Evolutionary conservation across 441 rosid genomes (phyloP), one percentile per base, ranked within the genome.

Genomic region (Dalechampia spathulata): DNA sequence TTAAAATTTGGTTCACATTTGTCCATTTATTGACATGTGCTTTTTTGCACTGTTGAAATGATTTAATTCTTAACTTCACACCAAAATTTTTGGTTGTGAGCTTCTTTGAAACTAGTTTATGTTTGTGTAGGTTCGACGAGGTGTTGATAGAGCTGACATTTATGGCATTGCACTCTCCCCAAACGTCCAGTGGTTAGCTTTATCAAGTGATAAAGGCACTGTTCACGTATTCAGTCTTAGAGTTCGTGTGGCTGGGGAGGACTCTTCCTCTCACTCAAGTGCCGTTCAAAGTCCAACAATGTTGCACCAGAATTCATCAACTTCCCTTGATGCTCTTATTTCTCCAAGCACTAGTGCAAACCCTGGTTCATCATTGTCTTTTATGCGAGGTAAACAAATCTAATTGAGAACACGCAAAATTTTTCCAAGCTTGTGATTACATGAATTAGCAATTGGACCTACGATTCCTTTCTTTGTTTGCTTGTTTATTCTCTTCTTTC

Each of bases 131-230:
- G 94, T 88, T 32, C 80, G 91, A 64, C 81, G 94, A 81, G 95
- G 96, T 56, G 79, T 82, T 58, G 93, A 84, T 64, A 78, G 86
- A 76, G 95, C 96, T 57, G 94, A 86, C 60, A 88, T 92, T 65
- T 79, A 79, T 49, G 82, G 91, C 59, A 75, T 92, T 72, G 72
- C 95, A 44, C 78, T 86, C 55, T 88, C 96, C 41, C 77, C 78
- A 21, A 78, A 78, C 64, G 84, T 80, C 43, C 95, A 86, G 71
- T 88, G 98, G 96, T 64, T 91, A 61, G 91, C 86, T 21, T 93
- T 86, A 44, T 84, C 95, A 27, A 91, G 96, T 63, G 89, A 84
- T 61, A 86, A 84, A 76, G 93, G 91, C 22, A 84, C 98, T 67
- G 78, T 86, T 59, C 96, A 92, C 59, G 70, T 88, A 39, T 92